phyloP scores from a whole-genome alignment of 768 basidiomycete species.

The Rossbeevera mucosa region DNA sequence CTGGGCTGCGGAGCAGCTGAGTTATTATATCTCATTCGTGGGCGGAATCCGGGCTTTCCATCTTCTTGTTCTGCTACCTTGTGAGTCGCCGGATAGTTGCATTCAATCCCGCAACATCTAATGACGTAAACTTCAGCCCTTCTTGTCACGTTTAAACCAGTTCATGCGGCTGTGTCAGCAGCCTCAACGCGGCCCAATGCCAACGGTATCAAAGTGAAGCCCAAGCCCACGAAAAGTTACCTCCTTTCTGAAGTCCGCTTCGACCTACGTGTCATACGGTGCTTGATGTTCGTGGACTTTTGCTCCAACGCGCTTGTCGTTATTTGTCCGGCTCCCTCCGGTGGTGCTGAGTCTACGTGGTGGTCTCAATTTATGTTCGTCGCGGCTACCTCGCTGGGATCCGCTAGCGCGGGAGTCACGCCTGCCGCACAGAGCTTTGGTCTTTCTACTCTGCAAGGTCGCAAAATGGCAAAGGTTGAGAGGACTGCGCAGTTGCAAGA shows the following conservation, averaged over 20 bases:
- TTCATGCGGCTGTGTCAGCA: slow-evolving; percentile 13
- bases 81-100: slow-evolving; percentile 37
- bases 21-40: slow-evolving; percentile 70
- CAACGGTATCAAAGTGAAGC: slow-evolving; percentile 32
- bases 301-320: slow-evolving; percentile 60
- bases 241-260: slow-evolving; percentile 62
- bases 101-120: slow-evolving; percentile 30
- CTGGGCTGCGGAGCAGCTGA: slow-evolving; percentile 66
- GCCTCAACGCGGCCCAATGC: slow-evolving; percentile 2
- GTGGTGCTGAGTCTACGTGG: slow-evolving; percentile 11
- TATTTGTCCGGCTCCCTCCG: slow-evolving; percentile 44
- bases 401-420: slow-evolving; percentile 63
- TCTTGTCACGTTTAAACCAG: slow-evolving; percentile 56
- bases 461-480: slow-evolving; percentile 30
- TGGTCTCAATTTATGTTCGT: slow-evolving; percentile 47
- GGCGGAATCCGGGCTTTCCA: slow-evolving; percentile 63
- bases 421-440: slow-evolving; percentile 73
- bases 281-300: slow-evolving; percentile 65
- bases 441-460: slow-evolving; percentile 51
- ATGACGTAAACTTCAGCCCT: slow-evolving; percentile 43
- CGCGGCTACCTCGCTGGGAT: slow-evolving; percentile 55
- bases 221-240: slow-evolving; percentile 42
- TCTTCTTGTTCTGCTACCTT: slow-evolving; percentile 62
- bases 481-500: slow-evolving; percentile 27
- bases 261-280: slow-evolving; percentile 61